Conservation (phyloP, 2,329 filamentous ascomycete species). For the Calonectria hawksworthii region DNA sequence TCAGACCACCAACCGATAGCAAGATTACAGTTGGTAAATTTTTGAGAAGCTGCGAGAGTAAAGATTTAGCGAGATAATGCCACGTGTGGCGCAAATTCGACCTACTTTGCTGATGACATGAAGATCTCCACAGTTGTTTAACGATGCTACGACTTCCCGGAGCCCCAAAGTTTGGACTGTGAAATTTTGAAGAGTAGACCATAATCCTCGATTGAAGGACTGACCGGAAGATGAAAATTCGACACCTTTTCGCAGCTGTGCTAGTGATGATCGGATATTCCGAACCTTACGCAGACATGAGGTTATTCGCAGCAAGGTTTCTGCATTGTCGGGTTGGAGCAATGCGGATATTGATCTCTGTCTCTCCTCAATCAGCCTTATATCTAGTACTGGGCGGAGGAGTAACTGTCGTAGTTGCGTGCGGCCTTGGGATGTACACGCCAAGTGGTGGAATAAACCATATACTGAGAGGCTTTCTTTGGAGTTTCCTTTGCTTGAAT, state of each 20-base stretch:
- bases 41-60: slow-evolving; percentile 64
- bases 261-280: slow-evolving; percentile 79
- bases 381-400: slow-evolving; percentile 80
- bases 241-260: slow-evolving; percentile 84
- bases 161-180: slow-evolving; percentile 79
- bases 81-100: slow-evolving; percentile 50
- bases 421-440: slow-evolving; percentile 85
- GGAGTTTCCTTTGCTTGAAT: slow-evolving; percentile 63
- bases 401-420: slow-evolving; percentile 82
- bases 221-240: slow-evolving; percentile 62
- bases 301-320: slow-evolving; percentile 67
- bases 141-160: slow-evolving; percentile 66
- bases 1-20: slow-evolving; percentile 76
- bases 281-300: slow-evolving; percentile 78
- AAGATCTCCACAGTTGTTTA: slow-evolving; percentile 37
- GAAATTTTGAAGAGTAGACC: slow-evolving; percentile 81
- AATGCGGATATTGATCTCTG: slow-evolving; percentile 79
- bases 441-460: slow-evolving; percentile 82
- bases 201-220: slow-evolving; percentile 76
- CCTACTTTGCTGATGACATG: slow-evolving; percentile 55
- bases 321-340: slow-evolving; percentile 75
- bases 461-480: slow-evolving; percentile 90
- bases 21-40: slow-evolving; percentile 72
- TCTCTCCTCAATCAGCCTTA: slow-evolving; percentile 77
- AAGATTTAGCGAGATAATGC: slow-evolving; percentile 23